Base-by-base conservation (phyloP, 768 basidiomycete species). In the Chalciporus piperatus region DNA sequence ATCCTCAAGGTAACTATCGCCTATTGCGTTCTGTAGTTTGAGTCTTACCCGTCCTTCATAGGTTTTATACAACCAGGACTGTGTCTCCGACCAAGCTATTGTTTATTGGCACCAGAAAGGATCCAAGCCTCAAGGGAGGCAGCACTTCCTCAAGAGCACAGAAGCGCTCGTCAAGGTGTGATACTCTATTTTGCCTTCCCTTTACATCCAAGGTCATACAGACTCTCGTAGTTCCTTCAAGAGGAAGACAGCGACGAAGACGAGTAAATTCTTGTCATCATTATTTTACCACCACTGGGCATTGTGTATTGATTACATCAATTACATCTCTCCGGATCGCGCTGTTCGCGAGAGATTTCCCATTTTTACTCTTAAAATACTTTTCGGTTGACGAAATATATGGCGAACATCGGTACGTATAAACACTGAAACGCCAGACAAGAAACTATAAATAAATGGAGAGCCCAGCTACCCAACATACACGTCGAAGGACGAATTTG, bases 101-200 rank as follows among this genome's bases (percentile, higher is more conserved):
- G 88, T 98, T 53, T 98, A 97, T 71, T 99, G 96, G 96, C 78
- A 92, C 72, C 87, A 91, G 74, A 99, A 99, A 73, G 96, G 97
- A 46, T 89, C 94, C 43, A 97, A 93, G 72, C 83, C 92, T 0
- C 92, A 98, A 70, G 96, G 95, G 44, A 85, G 88, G 65, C 93
- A 97, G 70, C 89, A 94, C 69, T 98, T 99, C 78, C 74, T 98
- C 60, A 95, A 92, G 74, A 83, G 78, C 51, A 87, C 92, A 0
- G 89, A 90, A 65, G 66, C 89, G 16, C 78, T 98, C 35, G 94
- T 98, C 66, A 96, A 97, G 81, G 94, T 84, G 63, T 45, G 64
- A 45, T 37, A 40, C 35, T 41, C 17, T n/a, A n/a, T 46, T 37
- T 41, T 12, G 37, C 20, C 20, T 53, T 28, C 51, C 22, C 19